Conservation (phyloP, 805 yeast genomes). For the Jamesozyma piceae region DNA sequence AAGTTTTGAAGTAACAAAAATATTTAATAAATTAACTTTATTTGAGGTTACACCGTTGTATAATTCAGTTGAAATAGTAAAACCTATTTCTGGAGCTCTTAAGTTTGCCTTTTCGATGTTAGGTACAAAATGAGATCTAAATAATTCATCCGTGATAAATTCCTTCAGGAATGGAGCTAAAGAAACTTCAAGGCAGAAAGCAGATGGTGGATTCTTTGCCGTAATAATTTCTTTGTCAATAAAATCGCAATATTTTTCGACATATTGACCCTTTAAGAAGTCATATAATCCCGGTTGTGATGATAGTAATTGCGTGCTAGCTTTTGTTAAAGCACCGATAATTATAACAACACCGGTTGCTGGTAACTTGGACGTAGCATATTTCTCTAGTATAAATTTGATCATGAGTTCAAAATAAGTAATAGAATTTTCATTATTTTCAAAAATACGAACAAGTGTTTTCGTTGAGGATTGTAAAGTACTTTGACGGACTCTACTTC, state of each 20-base stretch:
- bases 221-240: slow-evolving; percentile 37
- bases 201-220: slow-evolving; percentile 37
- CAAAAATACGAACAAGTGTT: slow-evolving; percentile 19
- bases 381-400: slow-evolving; percentile 9
- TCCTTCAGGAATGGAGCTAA: slow-evolving; percentile 38
- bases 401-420: slow-evolving; percentile 8
- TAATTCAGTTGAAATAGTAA: slow-evolving; percentile 47
- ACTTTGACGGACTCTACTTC: slow-evolving; percentile 32
- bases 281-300: slow-evolving; percentile 17
- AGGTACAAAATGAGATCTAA: slow-evolving; percentile 41
- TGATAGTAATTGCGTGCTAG: slow-evolving; percentile 17
- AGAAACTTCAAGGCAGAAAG: slow-evolving; percentile 35
- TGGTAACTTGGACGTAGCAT: slow-evolving; percentile 22
- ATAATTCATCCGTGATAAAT: slow-evolving; percentile 33
- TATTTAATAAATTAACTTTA: slow-evolving; percentile 35
- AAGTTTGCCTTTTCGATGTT: slow-evolving; percentile 63
- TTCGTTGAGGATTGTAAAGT: slow-evolving; percentile 27
- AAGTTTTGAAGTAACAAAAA: slow-evolving; percentile 39
- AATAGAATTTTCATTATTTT: slow-evolving; percentile 9
- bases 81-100: slow-evolving; percentile 67
- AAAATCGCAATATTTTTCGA: slow-evolving; percentile 16
- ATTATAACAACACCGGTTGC: slow-evolving; percentile 30
- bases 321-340: slow-evolving; percentile 32
- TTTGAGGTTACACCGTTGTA: slow-evolving; percentile 23
- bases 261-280: slow-evolving; percentile 14